Base-by-base conservation (phyloP, 2,329 filamentous ascomycete species). In the Sarocladium kiliense region DNA sequence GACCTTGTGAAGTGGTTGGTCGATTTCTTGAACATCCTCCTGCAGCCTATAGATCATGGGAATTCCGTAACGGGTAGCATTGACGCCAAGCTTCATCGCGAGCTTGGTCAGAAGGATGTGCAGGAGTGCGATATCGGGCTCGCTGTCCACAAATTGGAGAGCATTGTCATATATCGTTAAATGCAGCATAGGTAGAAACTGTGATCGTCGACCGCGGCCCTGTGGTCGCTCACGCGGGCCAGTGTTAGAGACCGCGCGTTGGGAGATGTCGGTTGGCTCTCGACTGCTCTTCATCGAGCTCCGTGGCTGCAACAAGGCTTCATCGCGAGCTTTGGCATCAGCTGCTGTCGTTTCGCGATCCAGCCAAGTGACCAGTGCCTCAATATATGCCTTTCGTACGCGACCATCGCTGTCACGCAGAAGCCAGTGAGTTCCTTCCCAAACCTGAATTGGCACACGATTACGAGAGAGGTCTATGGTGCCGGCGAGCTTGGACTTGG, bases 381-480 rank as follows among this genome's bases (percentile, higher is more conserved):
- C 90, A 6, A 86, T 83, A 62, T 97, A 99, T 0, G 91, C 89
- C 66, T 87, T 87, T 54, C 92, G 84, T 32, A 97, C 91, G 30
- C 84, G 79, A 30, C 84, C 84, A 63, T 92, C 87, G 1, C 84
- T 79, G 64, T 97, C 93, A 36, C 88, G 85, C 19, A 97, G 74
- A 44, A 97, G 81, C 89, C 91, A 96, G 58, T 97, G 91, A 0
- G 92, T 96, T n/a, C 90, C 91, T 69, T 97, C 92, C 94, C 94
- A 99, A 0, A 92, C 88, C 55, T 88, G 82, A 9, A 96, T 78
- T 0, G 89, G 86, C 1, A 95, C 89, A 39, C 79, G 83, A 66
- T 87, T 89, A 59, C 91, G 82, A 5, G 85, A 83, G 53, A 94
- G 80, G 27, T 82, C 82, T 53, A 77, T 79, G 66, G 78, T 84